Conservation (phyloP, 805 yeast genomes). For the Yarrowia osloensis region DNA sequence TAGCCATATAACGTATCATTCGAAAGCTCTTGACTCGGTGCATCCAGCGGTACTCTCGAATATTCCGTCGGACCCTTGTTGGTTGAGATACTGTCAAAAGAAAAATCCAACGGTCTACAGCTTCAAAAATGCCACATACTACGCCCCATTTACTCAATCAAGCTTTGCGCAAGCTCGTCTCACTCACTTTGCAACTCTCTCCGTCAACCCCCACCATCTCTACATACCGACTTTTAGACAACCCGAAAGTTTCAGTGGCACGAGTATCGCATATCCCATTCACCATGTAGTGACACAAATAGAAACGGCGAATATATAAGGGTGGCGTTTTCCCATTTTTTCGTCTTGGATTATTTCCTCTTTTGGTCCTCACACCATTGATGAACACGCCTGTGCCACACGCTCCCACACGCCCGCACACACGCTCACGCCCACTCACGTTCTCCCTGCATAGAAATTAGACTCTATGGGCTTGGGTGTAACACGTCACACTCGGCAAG, state of each 20-base stretch:
- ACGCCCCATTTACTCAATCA: too few species aligned
- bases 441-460: not conserved
- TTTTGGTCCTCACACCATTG: not conserved
- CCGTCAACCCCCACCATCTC: too few species aligned
- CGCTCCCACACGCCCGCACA: not conserved
- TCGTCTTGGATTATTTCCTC: not conserved
- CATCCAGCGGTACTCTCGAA: not conserved
- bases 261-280: too few species aligned
- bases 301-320: not conserved
- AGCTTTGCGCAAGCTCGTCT: too few species aligned
- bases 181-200: too few species aligned
- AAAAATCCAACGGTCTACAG: too few species aligned
- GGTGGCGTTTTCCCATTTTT: not conserved
- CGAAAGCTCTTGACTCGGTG: not conserved
- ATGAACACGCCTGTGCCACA: not conserved
- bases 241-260: too few species aligned
- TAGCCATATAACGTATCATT: too few species aligned
- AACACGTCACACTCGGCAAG: constrained; percentile 16
- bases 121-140: too few species aligned
- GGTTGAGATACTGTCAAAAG: not conserved
- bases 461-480: not conserved
- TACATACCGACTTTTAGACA: too few species aligned
- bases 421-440: not conserved
- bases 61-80: not conserved
- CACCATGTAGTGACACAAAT: not conserved